phyloP scores from a whole-genome alignment of 768 basidiomycete genomes.

The Termitomyces sp. region DNA sequence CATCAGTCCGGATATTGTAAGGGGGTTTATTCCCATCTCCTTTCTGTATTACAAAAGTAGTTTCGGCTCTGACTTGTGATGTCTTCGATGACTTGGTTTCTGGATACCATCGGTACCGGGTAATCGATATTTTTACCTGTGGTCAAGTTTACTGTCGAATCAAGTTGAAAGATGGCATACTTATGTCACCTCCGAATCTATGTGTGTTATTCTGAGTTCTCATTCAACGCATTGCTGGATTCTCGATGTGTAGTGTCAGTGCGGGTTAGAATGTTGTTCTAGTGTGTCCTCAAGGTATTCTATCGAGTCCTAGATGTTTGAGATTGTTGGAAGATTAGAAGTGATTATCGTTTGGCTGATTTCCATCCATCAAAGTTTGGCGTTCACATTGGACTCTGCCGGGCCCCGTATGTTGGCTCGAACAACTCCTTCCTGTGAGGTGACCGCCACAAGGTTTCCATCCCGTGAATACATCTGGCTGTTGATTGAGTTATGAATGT shows the following conservation, averaged over 20 bases:
- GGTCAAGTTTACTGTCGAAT: background rate
- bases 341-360: too few relatives aligned
- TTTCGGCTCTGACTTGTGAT: slow-evolving; percentile 1
- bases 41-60: slow-evolving; percentile 8
- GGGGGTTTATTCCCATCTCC: slow-evolving; percentile 1
- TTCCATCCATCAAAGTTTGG: slow-evolving; percentile 26
- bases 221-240: background rate
- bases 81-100: slow-evolving; percentile 5
- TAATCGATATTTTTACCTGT: background rate
- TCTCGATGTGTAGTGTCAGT: too few relatives aligned
- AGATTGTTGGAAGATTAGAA: background rate
- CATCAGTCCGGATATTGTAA: slow-evolving; percentile 1
- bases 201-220: background rate
- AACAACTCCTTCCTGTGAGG: slow-evolving; percentile 76
- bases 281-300: background rate
- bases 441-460: slow-evolving; percentile 67
- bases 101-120: background rate
- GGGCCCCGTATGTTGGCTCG: slow-evolving; percentile 50
- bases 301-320: background rate
- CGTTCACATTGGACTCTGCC: slow-evolving; percentile 17
- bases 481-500: background rate
- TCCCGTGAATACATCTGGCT: slow-evolving; percentile 60
- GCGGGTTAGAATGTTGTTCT: background rate
- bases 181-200: background rate
- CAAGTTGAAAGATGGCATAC: background rate